Percentiles rank a stretch among this genome's conserved stretches.
phyloP scores from a whole-genome alignment of 1,139 yeast species.

The Hyphopichia wangnamkhiaoensis region DNA sequence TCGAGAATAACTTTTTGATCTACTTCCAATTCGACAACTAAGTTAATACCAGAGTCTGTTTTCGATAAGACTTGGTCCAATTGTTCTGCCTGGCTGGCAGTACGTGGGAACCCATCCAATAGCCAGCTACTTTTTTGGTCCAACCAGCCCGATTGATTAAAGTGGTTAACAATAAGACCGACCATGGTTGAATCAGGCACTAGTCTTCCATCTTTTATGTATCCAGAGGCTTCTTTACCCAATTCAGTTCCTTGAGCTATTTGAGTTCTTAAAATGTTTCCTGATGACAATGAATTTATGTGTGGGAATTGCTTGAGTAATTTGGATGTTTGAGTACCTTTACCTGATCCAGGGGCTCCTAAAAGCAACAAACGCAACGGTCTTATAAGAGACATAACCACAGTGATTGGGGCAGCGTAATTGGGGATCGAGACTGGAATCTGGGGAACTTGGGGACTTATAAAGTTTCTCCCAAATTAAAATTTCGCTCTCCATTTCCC shows the following conservation, averaged over 20 bases:
- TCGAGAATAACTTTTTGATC: conserved; percentile 77
- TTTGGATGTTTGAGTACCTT: conserved; percentile 81
- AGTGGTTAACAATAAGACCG: conserved; percentile 52
- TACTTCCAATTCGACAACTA: conserved; percentile 82
- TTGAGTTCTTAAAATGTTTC: conserved; percentile 75
- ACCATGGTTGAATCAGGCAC: conserved; percentile 77
- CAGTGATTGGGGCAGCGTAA: no score
- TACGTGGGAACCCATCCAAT: conserved; percentile 91
- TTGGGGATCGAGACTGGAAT: no score
- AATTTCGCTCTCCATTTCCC: conserved; percentile 1
- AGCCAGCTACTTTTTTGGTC: conserved; percentile 59
- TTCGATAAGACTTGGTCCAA: conserved; percentile 50
- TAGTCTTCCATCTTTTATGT: conserved; percentile 63
- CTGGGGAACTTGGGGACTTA: no score
- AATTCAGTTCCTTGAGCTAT: conserved; percentile 55
- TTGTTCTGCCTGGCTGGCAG: conserved; percentile 65
- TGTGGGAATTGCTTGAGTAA: conserved; percentile 55
- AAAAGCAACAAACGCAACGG: conserved; percentile 70
- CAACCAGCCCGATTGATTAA: conserved; percentile 49
- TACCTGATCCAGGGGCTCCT: conserved; percentile 96
- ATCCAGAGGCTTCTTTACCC: conserved; percentile 59
- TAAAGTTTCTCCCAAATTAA: background rate
- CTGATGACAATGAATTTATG: conserved; percentile 68
- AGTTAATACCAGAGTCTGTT: conserved; percentile 49
- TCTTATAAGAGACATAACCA: conserved; percentile 10